Evolutionary conservation across 129 eudicot genomes (phyloP).

Genomic region (Apium graveolens): DNA sequence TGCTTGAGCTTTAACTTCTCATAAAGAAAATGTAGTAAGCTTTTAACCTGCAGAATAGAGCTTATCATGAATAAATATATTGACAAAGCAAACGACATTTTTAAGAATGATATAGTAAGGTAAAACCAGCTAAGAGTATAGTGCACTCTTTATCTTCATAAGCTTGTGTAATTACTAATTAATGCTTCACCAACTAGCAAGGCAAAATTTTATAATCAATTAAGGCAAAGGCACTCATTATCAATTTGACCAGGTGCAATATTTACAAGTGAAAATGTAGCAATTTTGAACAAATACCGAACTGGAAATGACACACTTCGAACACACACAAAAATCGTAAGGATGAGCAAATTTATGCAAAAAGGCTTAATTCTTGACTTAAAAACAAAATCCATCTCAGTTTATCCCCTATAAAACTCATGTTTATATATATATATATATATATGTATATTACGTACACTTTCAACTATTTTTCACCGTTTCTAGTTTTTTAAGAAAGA

Average conservation of each 20-base stretch:
- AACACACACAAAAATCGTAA: not conserved
- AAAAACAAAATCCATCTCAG: not conserved
- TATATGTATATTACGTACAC: no score
- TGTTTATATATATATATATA: no score
- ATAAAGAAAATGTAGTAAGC: slow-evolving; percentile 45
- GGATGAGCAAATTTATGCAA: not conserved
- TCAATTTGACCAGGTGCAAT: not conserved
- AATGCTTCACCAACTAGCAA: not conserved
- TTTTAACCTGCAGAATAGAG: slow-evolving; percentile 44
- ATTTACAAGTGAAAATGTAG: not conserved
- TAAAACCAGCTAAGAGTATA: not conserved
- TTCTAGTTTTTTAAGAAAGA: no score
- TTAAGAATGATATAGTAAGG: not conserved
- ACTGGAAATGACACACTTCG: not conserved
- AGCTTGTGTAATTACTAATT: not conserved
- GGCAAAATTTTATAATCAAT: not conserved
- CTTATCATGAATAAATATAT: not conserved
- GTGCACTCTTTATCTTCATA: not conserved
- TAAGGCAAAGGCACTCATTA: no score
- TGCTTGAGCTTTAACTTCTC: slow-evolving; percentile 93
- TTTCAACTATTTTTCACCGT: no score
- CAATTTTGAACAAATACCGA: not conserved
- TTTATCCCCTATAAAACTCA: not conserved
- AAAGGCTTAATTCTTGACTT: not conserved
- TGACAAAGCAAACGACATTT: not conserved